Percentiles rank a stretch among this genome's conserved stretches.
Evolutionary conservation across 345 rosid genomes (phyloP).

Genomic region (Aethionema arabicum): DNA sequence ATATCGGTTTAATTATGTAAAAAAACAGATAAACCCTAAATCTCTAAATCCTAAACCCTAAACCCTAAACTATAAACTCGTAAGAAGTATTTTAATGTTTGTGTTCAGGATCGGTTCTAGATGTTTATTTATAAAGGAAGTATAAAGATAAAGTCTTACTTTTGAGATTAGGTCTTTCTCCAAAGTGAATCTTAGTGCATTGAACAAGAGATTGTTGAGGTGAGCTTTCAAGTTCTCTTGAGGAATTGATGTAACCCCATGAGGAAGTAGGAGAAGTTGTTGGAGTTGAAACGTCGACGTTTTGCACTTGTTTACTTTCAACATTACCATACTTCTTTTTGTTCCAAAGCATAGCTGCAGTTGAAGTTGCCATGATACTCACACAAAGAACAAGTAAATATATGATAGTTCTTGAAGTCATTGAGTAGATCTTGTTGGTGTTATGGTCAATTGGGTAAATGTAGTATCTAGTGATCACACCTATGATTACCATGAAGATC

Average conservation of each 20-base stretch:
- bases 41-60: too few species aligned
- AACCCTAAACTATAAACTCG: too few species aligned
- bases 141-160: slow-evolving; percentile 45
- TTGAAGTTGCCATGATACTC: slow-evolving; percentile 47
- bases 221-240: slow-evolving; percentile 70
- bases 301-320: slow-evolving; percentile 45
- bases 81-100: too few species aligned
- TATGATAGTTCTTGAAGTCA: slow-evolving; percentile 43
- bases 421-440: slow-evolving; percentile 39
- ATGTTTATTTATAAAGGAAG: neutral
- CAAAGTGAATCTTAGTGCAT: slow-evolving; percentile 50
- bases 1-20: neutral
- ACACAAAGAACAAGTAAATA: slow-evolving; percentile 50
- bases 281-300: slow-evolving; percentile 39
- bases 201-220: slow-evolving; percentile 54
- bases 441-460: slow-evolving; percentile 60
- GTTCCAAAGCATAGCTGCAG: slow-evolving; percentile 61
- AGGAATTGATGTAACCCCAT: slow-evolving; percentile 28
- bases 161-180: slow-evolving; percentile 68
- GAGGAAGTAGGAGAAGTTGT: slow-evolving; percentile 35
- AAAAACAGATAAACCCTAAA: neutral
- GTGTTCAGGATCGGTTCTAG: too few species aligned
- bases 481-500: slow-evolving; percentile 54
- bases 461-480: slow-evolving; percentile 55
- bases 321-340: slow-evolving; percentile 42